phyloP scores from a whole-genome alignment of 2,329 filamentous ascomycete genomes.

The Apiospora rasikravindrae region DNA sequence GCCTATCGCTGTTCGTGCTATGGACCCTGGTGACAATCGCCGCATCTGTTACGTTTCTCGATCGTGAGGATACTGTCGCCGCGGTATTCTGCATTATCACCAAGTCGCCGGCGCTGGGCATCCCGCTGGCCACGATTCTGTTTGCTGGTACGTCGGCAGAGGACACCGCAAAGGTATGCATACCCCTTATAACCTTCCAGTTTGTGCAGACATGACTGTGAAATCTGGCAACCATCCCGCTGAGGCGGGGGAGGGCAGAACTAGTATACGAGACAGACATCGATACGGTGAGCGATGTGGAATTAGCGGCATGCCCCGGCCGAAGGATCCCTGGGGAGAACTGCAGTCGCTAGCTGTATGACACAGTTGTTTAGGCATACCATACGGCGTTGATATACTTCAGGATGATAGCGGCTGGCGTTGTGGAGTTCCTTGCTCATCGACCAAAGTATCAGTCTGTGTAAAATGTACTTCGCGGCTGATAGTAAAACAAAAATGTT shows the following conservation, averaged over 20 bases:
- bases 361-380: neutral
- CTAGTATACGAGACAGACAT: neutral
- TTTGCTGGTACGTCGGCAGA: neutral
- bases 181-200: slow-evolving; percentile 8
- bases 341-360: neutral
- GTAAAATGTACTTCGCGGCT: neutral
- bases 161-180: neutral
- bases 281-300: neutral
- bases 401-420: neutral
- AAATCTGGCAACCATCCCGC: neutral
- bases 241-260: slow-evolving; percentile 9
- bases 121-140: neutral
- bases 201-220: neutral
- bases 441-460: neutral
- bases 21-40: slow-evolving; percentile 6
- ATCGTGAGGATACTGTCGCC: neutral
- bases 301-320: neutral
- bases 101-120: slow-evolving; percentile 12
- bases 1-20: neutral
- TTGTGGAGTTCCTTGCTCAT: neutral
- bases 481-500: neutral
- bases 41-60: neutral
- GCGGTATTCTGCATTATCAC: slow-evolving; percentile 14
- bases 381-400: neutral
- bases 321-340: neutral